Base-by-base conservation (phyloP, 176 grass and related monocot genomes). In the Cenchrus americanus region DNA sequence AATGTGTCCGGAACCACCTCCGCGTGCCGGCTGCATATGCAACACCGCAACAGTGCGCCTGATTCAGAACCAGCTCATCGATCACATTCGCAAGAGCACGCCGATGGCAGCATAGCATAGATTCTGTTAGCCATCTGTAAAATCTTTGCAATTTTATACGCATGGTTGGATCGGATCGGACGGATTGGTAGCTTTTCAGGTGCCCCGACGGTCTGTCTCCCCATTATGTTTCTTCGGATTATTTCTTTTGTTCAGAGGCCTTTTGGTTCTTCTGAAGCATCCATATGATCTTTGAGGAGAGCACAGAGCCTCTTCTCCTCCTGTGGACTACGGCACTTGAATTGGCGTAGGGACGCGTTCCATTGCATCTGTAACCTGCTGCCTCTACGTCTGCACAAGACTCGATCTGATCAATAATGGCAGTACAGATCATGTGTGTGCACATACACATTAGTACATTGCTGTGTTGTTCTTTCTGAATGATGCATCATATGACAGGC, bases 31-130 rank as follows among this genome's bases (percentile, higher is more conserved):
- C 34, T 10, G 42, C 60, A 21, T 14, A 77, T 67, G 18, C 14
- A 58, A 47, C 52, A 32, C 71, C 12, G 26, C 62, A 73, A 52
- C 71, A 81, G 65, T 76, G 34, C 32, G 12, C 24, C 4, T 19
- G 82, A 14, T 65, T 43, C 82, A 84, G 71, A 52, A 80, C 50
- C 63, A 76, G 82, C 53, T 76, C 71, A 80, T 52, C 49, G 5
- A 53, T 14, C 66, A 52, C 49, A 80, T 42, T 68, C 34, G 19
- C 18, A 63, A 42, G 24, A 66, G 43, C 34, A 37, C 34, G 43
- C 77, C 2, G 27, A n/a, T 27, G 11, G 11, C 12, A 10, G 76
- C 19, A 41, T 53, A 47, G n/a, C 19, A 41, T 53, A 47, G n/a
- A 44, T 61, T 51, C 5, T 32, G 18, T 6, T 51, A 40, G 46